Percentiles rank a stretch among this genome's conserved stretches.
phyloP scores from a whole-genome alignment of 495 filamentous ascomycete genomes.

The Astrocystis sublimbata region DNA sequence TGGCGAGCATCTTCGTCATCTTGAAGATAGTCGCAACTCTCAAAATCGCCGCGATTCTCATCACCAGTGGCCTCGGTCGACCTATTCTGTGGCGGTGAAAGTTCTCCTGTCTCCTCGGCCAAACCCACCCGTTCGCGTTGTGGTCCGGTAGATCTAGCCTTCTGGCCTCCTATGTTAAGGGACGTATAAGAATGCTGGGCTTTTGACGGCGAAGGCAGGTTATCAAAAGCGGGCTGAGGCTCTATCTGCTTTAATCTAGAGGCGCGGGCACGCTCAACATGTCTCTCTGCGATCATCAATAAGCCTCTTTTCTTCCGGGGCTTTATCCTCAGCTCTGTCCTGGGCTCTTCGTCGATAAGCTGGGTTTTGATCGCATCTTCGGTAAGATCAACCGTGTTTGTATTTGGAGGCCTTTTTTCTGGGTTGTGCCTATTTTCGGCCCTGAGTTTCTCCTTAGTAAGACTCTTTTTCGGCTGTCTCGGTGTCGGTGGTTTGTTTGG shows the following conservation, averaged over 20 bases:
- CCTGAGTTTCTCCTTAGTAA: not conserved
- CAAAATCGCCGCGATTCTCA: not conserved
- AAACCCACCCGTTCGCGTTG: not conserved
- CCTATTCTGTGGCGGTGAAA: not conserved
- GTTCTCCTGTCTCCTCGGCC: not conserved
- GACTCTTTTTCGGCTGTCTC: not conserved
- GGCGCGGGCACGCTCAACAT: not conserved
- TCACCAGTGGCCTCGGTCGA: not conserved
- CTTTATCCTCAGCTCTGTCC: conserved; percentile 43
- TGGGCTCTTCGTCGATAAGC: conserved; percentile 26
- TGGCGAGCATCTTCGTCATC: not conserved
- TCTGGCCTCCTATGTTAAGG: not conserved
- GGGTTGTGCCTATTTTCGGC: not conserved
- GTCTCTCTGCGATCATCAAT: conserved; percentile 35
- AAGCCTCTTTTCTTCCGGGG: conserved; percentile 45
- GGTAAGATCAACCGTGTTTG: not conserved
- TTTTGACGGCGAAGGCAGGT: not conserved
- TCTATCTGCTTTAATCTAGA: not conserved
- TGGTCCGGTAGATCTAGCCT: not conserved
- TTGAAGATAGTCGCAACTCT: not conserved
- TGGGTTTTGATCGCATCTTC: not conserved
- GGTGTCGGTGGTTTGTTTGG: not conserved
- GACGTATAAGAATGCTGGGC: not conserved
- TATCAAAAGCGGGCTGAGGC: not conserved
- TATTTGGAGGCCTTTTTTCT: not conserved